Evolutionary conservation across 192 early-diverging fungal genomes (phyloP), one percentile per base, ranked within the genome.

Genomic region (Gamsiella multidivaricata): DNA sequence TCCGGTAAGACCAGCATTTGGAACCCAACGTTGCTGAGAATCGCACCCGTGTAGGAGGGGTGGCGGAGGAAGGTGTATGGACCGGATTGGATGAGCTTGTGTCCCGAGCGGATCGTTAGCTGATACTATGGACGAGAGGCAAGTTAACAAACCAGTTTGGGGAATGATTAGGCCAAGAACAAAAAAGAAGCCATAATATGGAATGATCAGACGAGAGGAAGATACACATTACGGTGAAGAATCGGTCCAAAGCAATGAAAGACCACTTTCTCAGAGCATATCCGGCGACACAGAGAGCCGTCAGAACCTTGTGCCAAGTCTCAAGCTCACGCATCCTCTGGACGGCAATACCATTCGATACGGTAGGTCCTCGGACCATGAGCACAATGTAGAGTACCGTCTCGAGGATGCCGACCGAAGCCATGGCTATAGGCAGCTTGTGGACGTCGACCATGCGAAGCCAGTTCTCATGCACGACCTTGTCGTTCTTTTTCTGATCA

Each of bases 181-280:
- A 45, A 26, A 18, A 56, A 36, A 2, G 20, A 12, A 22, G 34
- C 18, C 32, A 10, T 0, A 3, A 57, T 39, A 36, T 15, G 8
- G n/a, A n/a, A n/a, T n/a, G n/a, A n/a, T n/a, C n/a, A n/a, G n/a
- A n/a, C n/a, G n/a, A n/a, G n/a, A n/a, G n/a, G n/a, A n/a, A n/a
- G n/a, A n/a, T n/a, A n/a, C n/a, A n/a, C 61, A 5, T 61, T 61
- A 70, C 69, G 12, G 69, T 70, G 22, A 70, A 70, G 43, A 70
- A 70, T 2, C 43, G 41, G 31, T 62, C 60, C 43, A 70, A n/a
- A 20, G 69, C 55, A 18, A 54, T 42, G 36, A 70, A 70, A 15
- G 69, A 70, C 69, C 69, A 70, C 47, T 61, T 70, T 5, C 69
- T 18, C 14, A 70, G 25, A 2, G 31, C 42, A 62, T 37, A 61